These are phyloP conservation scores for Nyctanthes arbortristis DNA, from an alignment of 257 asterid genomes.

Conservation along the genomic window DNA sequence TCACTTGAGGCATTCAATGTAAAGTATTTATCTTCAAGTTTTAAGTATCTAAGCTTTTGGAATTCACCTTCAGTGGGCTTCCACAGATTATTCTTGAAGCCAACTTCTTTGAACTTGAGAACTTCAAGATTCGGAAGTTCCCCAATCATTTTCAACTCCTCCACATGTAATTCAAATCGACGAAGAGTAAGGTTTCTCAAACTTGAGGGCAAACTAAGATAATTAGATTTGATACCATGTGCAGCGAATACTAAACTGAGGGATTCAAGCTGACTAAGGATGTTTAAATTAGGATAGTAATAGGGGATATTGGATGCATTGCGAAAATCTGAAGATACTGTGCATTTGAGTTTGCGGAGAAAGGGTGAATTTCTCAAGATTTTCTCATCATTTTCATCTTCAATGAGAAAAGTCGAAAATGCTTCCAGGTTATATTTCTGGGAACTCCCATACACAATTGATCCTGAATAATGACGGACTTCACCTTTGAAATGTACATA, in stretches of 20 bases:
- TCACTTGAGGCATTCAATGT: conserved; percentile 2
- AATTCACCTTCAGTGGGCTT: conserved; percentile 20
- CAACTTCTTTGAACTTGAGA: conserved; percentile 9
- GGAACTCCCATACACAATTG: too few species aligned
- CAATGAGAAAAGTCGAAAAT: conserved; percentile 10
- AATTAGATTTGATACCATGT: not conserved
- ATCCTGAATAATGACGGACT: not conserved
- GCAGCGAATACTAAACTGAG: not conserved
- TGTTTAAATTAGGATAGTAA: conserved; percentile 16
- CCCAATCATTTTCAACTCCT: too few species aligned
- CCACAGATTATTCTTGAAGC: conserved; percentile 11
- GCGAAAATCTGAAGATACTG: too few species aligned
- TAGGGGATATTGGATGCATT: too few species aligned
- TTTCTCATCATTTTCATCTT: conserved; percentile 11
- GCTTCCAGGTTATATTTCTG: conserved; percentile 17
- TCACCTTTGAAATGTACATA: not conserved
- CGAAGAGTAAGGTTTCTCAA: conserved; percentile 21
- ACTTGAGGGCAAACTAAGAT: conserved; percentile 9
- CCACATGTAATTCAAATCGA: too few species aligned
- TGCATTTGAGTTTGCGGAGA: conserved; percentile 23
- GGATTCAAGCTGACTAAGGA: conserved; percentile 15
- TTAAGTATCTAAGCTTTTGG: conserved; percentile 24
- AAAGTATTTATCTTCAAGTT: not conserved
- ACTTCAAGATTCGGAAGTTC: not conserved
- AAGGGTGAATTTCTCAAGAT: conserved; percentile 20